phyloP scores from a whole-genome alignment of 2,329 filamentous ascomycete genomes.

The Xylariales sp. region DNA sequence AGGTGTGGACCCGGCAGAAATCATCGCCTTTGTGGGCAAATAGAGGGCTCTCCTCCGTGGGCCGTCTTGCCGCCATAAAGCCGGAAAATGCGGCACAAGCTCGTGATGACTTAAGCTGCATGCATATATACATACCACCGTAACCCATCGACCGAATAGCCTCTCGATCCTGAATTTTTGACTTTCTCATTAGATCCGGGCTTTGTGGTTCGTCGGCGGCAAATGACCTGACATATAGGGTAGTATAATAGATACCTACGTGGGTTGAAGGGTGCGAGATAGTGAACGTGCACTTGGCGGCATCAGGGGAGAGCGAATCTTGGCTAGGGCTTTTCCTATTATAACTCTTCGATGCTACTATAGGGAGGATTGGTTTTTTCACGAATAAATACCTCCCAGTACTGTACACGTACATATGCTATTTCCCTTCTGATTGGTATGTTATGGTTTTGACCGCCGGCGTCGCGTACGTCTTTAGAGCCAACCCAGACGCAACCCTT shows the following conservation, averaged over 20 bases:
- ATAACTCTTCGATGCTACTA: constrained; percentile 23
- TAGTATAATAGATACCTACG: neutral
- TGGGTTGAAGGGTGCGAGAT: neutral
- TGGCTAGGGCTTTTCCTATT: constrained; percentile 17
- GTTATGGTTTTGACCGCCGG: neutral
- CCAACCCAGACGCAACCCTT: constrained; percentile 19
- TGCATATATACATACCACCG: constrained; percentile 23
- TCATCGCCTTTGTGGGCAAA: neutral
- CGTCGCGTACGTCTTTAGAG: neutral
- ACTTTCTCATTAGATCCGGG: constrained; percentile 4
- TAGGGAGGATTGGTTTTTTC: constrained; percentile 9
- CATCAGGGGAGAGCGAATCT: constrained; percentile 15
- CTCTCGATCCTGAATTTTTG: constrained; percentile 2
- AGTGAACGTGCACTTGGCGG: constrained; percentile 20
- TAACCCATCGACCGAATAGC: constrained; percentile 16
- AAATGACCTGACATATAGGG: constrained; percentile 11
- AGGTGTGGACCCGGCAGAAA: neutral
- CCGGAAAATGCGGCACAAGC: constrained; percentile 19
- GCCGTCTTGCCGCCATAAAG: constrained; percentile 11
- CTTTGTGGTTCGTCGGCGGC: constrained; percentile 12
- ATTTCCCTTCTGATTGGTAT: neutral
- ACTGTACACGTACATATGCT: neutral
- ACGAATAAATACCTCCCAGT: neutral
- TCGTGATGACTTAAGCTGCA: constrained; percentile 13
- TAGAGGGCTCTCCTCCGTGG: neutral